A percentile compares a stretch with the other conserved stretches of the same genome.
phyloP scores from a whole-genome alignment of 2,329 filamentous ascomycete species.

The Ophiobolus disseminans region DNA sequence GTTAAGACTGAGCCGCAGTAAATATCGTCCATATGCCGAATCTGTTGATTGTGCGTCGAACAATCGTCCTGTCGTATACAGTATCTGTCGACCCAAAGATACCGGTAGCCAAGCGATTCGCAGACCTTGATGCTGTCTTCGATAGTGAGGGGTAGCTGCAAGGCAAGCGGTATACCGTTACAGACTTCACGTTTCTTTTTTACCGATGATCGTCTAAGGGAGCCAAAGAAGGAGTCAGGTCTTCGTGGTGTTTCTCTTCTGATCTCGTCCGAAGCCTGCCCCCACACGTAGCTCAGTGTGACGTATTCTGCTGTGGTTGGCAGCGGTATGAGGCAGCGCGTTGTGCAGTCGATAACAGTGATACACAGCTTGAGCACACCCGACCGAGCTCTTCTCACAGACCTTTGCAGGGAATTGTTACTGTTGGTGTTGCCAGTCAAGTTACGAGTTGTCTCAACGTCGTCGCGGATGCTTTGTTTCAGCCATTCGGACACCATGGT shows the following conservation, averaged over 20 bases:
- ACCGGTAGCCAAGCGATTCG: conserved; percentile 1
- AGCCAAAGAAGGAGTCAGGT: neutral
- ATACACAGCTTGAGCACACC: neutral
- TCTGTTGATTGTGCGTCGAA: neutral
- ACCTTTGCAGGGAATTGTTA: no score
- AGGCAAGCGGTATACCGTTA: neutral
- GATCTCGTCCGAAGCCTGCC: conserved; percentile 6
- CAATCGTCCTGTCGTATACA: conserved; percentile 1
- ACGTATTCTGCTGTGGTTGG: neutral
- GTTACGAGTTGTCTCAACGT: no score
- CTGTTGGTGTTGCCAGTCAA: no score
- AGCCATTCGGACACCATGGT: neutral
- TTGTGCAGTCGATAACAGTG: neutral
- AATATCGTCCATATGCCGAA: conserved; percentile 2
- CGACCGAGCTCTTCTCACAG: neutral
- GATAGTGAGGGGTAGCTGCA: neutral
- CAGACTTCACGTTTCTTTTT: no score
- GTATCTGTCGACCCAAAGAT: conserved; percentile 5
- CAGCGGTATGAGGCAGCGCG: neutral
- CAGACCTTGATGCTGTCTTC: conserved; percentile 3
- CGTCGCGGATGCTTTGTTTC: no score
- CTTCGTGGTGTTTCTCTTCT: neutral
- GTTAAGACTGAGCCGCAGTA: neutral
- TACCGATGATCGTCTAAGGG: neutral
- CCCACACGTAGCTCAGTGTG: conserved; percentile 6